A percentile compares a stretch with the other conserved stretches of the same genome.
Evolutionary conservation across 2,329 filamentous ascomycete species (phyloP).

Genomic region (Lasiodiplodia theobromae): DNA sequence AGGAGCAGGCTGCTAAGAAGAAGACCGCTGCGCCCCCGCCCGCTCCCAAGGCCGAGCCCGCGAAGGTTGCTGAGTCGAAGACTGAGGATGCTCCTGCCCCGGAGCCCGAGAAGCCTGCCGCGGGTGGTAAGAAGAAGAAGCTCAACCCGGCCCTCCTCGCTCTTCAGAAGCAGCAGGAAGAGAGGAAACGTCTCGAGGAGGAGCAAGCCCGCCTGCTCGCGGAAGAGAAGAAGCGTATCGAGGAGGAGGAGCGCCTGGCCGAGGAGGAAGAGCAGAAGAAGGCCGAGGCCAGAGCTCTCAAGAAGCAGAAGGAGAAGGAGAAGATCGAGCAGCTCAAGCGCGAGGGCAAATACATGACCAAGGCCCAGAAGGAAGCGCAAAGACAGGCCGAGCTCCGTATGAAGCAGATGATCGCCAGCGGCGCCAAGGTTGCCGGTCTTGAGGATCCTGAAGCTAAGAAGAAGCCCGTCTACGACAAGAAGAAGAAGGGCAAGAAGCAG

Average conservation of each 20-base stretch:
- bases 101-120: constrained; percentile 42
- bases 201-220: constrained; percentile 65
- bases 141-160: constrained; percentile 74
- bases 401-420: constrained; percentile 83
- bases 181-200: constrained; percentile 70
- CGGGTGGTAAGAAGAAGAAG: constrained; percentile 86
- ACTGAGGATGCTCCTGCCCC: constrained; percentile 43
- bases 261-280: constrained; percentile 73
- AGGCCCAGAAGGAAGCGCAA: constrained; percentile 84
- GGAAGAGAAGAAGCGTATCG: constrained; percentile 70
- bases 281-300: constrained; percentile 76
- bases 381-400: constrained; percentile 79
- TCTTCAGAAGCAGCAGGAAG: constrained; percentile 84
- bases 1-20: constrained; percentile 76
- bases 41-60: constrained; percentile 50
- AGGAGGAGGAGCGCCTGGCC: constrained; percentile 69
- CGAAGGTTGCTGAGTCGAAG: constrained; percentile 53
- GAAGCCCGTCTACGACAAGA: constrained; percentile 75
- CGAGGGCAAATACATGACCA: constrained; percentile 85
- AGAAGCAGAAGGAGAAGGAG: constrained; percentile 88
- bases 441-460: constrained; percentile 74
- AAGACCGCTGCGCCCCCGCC: constrained; percentile 63
- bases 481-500: constrained; percentile 72
- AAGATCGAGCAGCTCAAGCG: constrained; percentile 87
- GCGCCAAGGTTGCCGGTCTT: constrained; percentile 66